phyloP scores from a whole-genome alignment of 306 rosid species.

The Citrullus amarus region DNA sequence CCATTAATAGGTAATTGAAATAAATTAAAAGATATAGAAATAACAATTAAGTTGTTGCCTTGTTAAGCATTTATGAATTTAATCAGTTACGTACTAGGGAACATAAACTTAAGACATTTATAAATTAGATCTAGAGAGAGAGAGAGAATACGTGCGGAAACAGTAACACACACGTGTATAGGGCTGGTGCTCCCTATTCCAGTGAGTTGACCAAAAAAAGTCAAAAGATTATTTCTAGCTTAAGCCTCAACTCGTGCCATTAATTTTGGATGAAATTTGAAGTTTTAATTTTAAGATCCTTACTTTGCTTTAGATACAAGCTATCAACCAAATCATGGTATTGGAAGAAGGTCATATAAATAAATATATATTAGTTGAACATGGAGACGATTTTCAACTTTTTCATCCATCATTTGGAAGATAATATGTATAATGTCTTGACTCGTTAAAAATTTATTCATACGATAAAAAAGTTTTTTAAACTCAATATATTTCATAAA shows the following conservation, averaged over 20 bases:
- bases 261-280: background rate
- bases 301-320: background rate
- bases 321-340: background rate
- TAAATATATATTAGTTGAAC: no score
- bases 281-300: background rate
- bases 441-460: no score
- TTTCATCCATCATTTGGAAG: no score
- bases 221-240: background rate
- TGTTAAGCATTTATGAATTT: background rate
- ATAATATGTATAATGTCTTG: no score
- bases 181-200: background rate
- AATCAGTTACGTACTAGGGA: background rate
- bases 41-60: background rate
- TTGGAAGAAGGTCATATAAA: background rate
- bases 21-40: background rate
- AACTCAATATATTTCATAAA: no score
- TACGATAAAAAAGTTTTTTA: no score
- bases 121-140: background rate
- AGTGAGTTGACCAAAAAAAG: background rate
- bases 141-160: background rate
- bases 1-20: background rate
- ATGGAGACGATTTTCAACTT: no score
- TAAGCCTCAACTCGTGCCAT: background rate
- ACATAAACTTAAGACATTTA: background rate
- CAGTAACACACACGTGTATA: background rate